Base-by-base conservation (phyloP, 495 filamentous ascomycete genomes). In the Aspergillus mulundensis region DNA sequence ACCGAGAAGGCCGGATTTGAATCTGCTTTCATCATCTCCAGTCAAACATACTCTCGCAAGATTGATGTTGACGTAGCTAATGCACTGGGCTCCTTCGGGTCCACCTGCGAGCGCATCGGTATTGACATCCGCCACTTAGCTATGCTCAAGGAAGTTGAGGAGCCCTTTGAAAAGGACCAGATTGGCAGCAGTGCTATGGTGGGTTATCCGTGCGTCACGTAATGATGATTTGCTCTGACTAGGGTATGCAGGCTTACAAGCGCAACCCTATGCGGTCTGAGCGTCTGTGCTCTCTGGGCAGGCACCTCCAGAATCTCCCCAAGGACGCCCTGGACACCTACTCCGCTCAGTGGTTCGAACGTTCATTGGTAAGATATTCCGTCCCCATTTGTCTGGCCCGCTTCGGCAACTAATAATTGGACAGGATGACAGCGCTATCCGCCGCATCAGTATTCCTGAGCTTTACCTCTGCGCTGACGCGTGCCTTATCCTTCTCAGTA, bases 241-340 rank as follows among this genome's bases (percentile, higher is more conserved):
- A 34, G 18, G 11, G 23, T 8, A 25, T 51, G 21, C 38, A 77
- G 89, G 91, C 91, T 8, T 97, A 94, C 75, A 97, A 96, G 76
- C 79, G 87, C 46, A 95, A 95, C 71, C 88, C 88, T 15, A 95
- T 95, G 89, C 86, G 92, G 40, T 88, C 79, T 39, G 94, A 98
- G 74, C 81, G 92, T 59, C 83, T 96, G 54, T 90, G 81, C 71
- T 81, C 81, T 18, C 82, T 98, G 11, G 87, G 87, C 34, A 84
- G 89, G 88, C 76, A 77, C 63, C 71, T 77, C 47, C 69, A 75
- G 66, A 87, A 85, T 63, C 75, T 88, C 38, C 82, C 83, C 44
- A 83, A 83, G 60, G 82, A 88, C 62, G 84, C 84, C 53, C 70
- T 85, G 28, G 84, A 90, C 65, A 97, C 93, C 11, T 91, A 88